Percentiles rank a stretch among this genome's conserved stretches.
phyloP scores from a whole-genome alignment of 768 basidiomycete species.

The Suillus luteus region DNA sequence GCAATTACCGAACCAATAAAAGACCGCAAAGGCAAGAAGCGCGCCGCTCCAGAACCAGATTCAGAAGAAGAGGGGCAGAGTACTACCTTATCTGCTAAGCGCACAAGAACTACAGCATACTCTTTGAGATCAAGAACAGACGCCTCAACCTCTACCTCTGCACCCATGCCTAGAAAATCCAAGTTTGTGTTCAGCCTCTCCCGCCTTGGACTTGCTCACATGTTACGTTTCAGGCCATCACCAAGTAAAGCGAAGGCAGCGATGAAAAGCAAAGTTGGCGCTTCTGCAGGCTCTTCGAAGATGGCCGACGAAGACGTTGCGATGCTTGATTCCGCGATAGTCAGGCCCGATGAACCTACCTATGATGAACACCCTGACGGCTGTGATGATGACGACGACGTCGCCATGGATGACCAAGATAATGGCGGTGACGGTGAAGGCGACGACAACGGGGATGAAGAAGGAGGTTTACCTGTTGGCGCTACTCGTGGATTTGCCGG shows the following conservation, averaged over 20 bases:
- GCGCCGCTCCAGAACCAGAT: constrained; percentile 70
- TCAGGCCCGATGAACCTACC: constrained; percentile 45
- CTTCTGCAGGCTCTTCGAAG: constrained; percentile 63
- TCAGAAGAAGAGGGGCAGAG: constrained; percentile 66
- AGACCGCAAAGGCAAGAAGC: constrained; percentile 91
- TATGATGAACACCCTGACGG: constrained; percentile 49
- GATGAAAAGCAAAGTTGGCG: constrained; percentile 56
- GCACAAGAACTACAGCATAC: constrained; percentile 61
- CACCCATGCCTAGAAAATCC: constrained; percentile 76
- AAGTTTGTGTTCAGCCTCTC: constrained; percentile 43
- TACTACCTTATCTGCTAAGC: constrained; percentile 53
- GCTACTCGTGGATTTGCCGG: constrained; percentile 46
- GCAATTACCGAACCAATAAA: constrained; percentile 75
- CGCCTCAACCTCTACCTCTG: constrained; percentile 40
- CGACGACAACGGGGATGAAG: constrained; percentile 43
- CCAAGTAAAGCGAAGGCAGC: constrained; percentile 61
- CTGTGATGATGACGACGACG: constrained; percentile 44
- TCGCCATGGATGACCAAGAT: constrained; percentile 49
- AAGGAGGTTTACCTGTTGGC: constrained; percentile 38
- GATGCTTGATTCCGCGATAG: constrained; percentile 66
- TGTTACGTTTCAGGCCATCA: constrained; percentile 41
- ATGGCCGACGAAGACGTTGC: constrained; percentile 72
- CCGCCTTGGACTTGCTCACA: constrained; percentile 14
- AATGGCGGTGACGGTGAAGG: constrained; percentile 52
- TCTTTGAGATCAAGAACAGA: constrained; percentile 64